Evolutionary conservation across 257 asterid genomes (phyloP).

Genomic region (Nicotiana tabacum): DNA sequence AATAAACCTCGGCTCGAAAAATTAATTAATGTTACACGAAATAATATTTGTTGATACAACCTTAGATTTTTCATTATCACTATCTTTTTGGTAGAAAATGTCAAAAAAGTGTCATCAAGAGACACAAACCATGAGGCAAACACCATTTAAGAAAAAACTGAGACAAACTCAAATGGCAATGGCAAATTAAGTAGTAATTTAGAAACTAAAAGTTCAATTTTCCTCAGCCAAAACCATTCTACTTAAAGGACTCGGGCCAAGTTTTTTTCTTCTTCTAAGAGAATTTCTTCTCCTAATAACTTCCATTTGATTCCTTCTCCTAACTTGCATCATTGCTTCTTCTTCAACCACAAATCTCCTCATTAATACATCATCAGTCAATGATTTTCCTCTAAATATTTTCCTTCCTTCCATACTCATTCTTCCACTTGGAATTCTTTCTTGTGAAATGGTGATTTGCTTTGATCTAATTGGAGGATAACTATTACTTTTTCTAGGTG

Average conservation of each 20-base stretch:
- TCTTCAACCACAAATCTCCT: slow-evolving; percentile 82
- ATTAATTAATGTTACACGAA: neutral
- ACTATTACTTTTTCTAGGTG: slow-evolving; percentile 69
- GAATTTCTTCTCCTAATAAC: slow-evolving; percentile 64
- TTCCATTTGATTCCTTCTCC: slow-evolving; percentile 82
- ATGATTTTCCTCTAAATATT: slow-evolving; percentile 70
- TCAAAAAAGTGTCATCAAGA: neutral
- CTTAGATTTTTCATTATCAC: neutral
- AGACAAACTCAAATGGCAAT: slow-evolving; percentile 3
- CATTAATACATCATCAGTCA: slow-evolving; percentile 81
- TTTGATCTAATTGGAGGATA: slow-evolving; percentile 50
- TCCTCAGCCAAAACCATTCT: slow-evolving; percentile 58
- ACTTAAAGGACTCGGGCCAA: slow-evolving; percentile 89
- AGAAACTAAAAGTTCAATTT: neutral
- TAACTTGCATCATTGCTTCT: slow-evolving; percentile 76
- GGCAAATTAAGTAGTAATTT: neutral
- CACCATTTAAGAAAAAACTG: neutral
- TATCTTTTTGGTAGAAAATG: neutral
- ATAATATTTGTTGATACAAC: neutral
- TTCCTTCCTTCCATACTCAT: slow-evolving; percentile 66
- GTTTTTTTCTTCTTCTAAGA: slow-evolving; percentile 47
- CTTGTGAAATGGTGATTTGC: slow-evolving; percentile 25
- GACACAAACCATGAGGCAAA: neutral
- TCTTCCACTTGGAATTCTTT: slow-evolving; percentile 60
- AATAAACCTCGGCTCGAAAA: too few species aligned